Base-by-base conservation (phyloP, 345 rosid species). In the Euclidium syriacum region DNA sequence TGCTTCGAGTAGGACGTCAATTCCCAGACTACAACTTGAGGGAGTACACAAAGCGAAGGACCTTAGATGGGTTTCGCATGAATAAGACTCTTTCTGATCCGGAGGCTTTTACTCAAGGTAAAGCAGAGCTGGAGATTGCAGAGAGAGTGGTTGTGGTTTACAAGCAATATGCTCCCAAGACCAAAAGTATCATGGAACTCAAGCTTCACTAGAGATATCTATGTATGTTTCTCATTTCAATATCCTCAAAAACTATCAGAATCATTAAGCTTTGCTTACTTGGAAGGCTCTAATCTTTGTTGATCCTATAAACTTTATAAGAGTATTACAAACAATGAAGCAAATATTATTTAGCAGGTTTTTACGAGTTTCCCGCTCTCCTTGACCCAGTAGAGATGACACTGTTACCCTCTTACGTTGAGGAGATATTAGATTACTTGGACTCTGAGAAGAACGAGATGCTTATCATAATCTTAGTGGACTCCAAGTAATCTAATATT, bases 111-210 rank as follows among this genome's bases (percentile, higher is more conserved):
- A 56, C 74, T 47, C 81, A 84, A 17, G 96, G 86, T 22, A 83
- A 73, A 34, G 27, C 67, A 29, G 88, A 84, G 78, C 86, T 92
- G 9, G 83, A 81, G 26, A 72, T 82, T n/a, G 91, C 81, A n/a
- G 81, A 77, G 72, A 70, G 96, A 49, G 87, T 82, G 53, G 81
- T 80, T 18, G 17, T 78, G 26, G 80, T 89, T 10, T 85, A 89
- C 66, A 81, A 83, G 14, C 87, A 84, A 19, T 92, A 85, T 64
- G 83, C 88, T 48, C 84, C 95, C 30, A 81, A 76, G 55, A 70
- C 80, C 67, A 92, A 80, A 78, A 89, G 86, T 80, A 67, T 89
- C 64, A 92, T 92, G 95, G 96, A 92, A 66, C 18, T 77, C 58
- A 72, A 63, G 44, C 64, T 71, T 53, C 56, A 68, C 24, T 73